These are phyloP conservation scores for Ogataea trehaloabstinens DNA, from an alignment of 805 yeast species.

Conservation along the genomic window DNA sequence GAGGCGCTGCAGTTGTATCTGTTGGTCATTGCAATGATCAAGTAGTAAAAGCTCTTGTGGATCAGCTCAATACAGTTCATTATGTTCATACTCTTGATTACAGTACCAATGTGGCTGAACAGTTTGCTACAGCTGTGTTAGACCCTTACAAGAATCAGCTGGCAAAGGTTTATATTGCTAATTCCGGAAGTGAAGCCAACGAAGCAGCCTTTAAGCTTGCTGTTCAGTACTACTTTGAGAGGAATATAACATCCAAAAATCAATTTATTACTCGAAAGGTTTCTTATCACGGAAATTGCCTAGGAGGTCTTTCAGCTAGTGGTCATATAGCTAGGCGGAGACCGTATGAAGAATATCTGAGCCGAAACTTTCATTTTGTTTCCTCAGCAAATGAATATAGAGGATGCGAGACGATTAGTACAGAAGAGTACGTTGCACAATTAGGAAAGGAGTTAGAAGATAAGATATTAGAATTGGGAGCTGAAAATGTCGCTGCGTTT, in stretches of 20 bases:
- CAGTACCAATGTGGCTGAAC: constrained; percentile 39
- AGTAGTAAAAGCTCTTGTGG: constrained; percentile 36
- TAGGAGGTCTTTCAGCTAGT: too few relatives aligned
- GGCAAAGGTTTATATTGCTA: constrained; percentile 43
- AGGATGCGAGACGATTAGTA: constrained; percentile 8
- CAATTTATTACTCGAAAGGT: constrained; percentile 41
- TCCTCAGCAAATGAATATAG: constrained; percentile 20
- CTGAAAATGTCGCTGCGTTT: constrained; percentile 24
- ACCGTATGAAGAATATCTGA: constrained; percentile 31
- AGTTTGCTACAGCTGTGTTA: constrained; percentile 39
- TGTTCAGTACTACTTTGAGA: constrained; percentile 41
- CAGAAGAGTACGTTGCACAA: constrained; percentile 15
- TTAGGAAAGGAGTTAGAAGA: constrained; percentile 24
- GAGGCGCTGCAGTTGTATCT: constrained; percentile 49
- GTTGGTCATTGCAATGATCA: constrained; percentile 38
- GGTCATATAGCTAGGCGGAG: too few relatives aligned
- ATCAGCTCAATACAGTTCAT: constrained; percentile 28
- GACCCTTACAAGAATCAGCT: constrained; percentile 34
- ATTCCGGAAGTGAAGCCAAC: constrained; percentile 74
- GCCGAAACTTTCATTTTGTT: constrained; percentile 22
- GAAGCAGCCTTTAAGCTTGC: constrained; percentile 75
- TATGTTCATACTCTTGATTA: constrained; percentile 31
- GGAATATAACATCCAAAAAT: constrained; percentile 35
- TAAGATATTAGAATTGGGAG: constrained; percentile 22
- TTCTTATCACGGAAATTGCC: too few relatives aligned